Percentiles rank a stretch among this genome's conserved stretches.
phyloP scores from a whole-genome alignment of 2,329 filamentous ascomycete species.

The Cladosporium sp. region DNA sequence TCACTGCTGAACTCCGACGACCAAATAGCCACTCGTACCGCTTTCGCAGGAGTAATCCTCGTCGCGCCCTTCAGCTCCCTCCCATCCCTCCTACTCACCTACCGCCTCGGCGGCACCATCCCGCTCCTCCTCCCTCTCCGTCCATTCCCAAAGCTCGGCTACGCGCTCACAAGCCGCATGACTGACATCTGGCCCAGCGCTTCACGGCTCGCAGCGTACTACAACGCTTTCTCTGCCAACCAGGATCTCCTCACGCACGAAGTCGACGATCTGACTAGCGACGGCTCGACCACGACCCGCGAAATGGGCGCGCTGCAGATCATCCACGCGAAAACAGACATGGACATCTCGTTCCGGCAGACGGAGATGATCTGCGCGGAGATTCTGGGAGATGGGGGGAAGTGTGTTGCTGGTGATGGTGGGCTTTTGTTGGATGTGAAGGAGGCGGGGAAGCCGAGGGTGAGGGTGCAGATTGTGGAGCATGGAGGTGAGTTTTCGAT shows the following conservation, averaged over 20 bases:
- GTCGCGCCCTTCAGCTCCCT: conserved; percentile 74
- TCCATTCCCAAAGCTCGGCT: conserved; percentile 58
- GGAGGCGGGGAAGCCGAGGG: conserved; percentile 21
- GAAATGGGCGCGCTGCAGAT: conserved; percentile 52
- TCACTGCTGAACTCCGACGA: background rate
- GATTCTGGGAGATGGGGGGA: conserved; percentile 46
- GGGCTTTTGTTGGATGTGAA: conserved; percentile 20
- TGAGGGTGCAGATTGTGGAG: conserved; percentile 39
- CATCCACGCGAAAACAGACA: conserved; percentile 74
- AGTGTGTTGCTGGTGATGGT: conserved; percentile 28
- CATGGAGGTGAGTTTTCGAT: conserved; percentile 33
- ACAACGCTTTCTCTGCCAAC: conserved; percentile 41
- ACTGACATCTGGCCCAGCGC: conserved; percentile 78
- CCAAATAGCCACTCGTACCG: conserved; percentile 31
- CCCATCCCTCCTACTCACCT: conserved; percentile 65
- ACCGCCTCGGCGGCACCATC: conserved; percentile 70
- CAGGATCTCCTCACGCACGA: conserved; percentile 32
- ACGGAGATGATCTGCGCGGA: conserved; percentile 58
- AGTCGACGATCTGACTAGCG: conserved; percentile 34
- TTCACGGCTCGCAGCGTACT: conserved; percentile 60
- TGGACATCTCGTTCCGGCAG: conserved; percentile 71
- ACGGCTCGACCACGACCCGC: conserved; percentile 17
- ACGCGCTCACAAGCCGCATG: conserved; percentile 56
- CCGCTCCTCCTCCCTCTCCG: conserved; percentile 73
- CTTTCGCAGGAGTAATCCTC: conserved; percentile 75